Evolutionary conservation across 345 rosid genomes (phyloP).

Genomic region (Fremontodendron californicum): DNA sequence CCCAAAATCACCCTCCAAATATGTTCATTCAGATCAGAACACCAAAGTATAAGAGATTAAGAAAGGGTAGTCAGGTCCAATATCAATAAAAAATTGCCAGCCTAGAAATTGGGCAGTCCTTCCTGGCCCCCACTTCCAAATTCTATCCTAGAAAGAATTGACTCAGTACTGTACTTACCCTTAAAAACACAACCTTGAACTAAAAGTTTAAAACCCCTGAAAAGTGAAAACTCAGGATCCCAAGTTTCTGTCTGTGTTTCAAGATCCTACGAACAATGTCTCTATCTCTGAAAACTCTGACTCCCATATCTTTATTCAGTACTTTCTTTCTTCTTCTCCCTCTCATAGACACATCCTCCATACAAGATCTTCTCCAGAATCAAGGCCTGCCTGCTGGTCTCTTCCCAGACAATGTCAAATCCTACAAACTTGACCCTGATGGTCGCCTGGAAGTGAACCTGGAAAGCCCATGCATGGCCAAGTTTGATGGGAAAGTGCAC

Average conservation of each 20-base stretch:
- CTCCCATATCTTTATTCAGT: conserved; percentile 17
- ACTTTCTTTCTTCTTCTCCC: conserved; percentile 28
- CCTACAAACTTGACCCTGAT: conserved; percentile 42
- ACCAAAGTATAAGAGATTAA: neutral
- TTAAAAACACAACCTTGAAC: neutral
- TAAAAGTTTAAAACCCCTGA: neutral
- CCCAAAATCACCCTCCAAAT: neutral
- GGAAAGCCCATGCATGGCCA: conserved; percentile 66
- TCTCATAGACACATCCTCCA: conserved; percentile 29
- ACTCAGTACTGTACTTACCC: neutral
- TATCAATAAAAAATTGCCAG: neutral
- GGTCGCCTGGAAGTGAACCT: conserved; percentile 65
- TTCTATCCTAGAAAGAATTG: neutral
- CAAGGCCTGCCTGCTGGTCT: conserved; percentile 87
- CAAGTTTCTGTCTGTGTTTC: neutral
- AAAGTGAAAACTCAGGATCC: neutral
- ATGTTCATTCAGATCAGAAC: neutral
- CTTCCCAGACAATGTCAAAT: conserved; percentile 62
- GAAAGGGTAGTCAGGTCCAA: conserved; percentile 11
- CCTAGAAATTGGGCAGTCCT: neutral
- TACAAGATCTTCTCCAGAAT: conserved; percentile 57
- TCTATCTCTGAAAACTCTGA: conserved; percentile 36
- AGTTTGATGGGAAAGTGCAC: conserved; percentile 62
- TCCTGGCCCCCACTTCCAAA: neutral
- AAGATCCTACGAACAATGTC: conserved; percentile 28